Base-by-base conservation (phyloP, 805 yeast genomes). In the Naumovozyma castellii region DNA sequence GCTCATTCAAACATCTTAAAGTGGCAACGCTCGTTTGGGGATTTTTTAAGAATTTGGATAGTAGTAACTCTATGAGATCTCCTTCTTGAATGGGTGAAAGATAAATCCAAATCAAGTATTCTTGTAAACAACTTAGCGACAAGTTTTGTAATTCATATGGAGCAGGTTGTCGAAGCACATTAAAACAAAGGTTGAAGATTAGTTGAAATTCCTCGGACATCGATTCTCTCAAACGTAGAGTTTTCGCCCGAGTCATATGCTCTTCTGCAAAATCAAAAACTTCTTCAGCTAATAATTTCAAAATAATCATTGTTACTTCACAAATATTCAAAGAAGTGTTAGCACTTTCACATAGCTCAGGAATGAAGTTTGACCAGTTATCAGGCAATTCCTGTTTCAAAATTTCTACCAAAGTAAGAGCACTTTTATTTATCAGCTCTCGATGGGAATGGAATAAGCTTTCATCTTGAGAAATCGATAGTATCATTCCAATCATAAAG, bases 321-420 rank as follows among this genome's bases (percentile, higher is more conserved):
- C 97, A 92, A 36, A 92, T 94, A 53, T 85, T 88, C 62, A 81
- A 76, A 16, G 90, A 80, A 13, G 87, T 76, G 46, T 84, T 75
- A 34, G 94, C 78, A 47, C 94, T 80, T 43, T 70, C 73, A 33
- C 88, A 90, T 41, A 90, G 73, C 57, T 92, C 97, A 13, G 95
- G 94, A 34, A 90, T 82, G 56, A 92, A 90, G 51, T 80, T 81
- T 15, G 97, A 96, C 97, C 97, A 90, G 59, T 86, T 81, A 49
- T 78, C 83, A 27, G 97, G 97, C 98, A 98, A 90, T 59, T 90
- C 98, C 63, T 90, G 96, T 57, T 92, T 92, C 56, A 90, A 75
- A 39, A 90, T 79, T 53, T 88, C 90, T 28, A 90, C 97, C 52
- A 90, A 68, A 10, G 97, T 87, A 55, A 90, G 71, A 64, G 92